Percentiles rank a stretch among this genome's conserved stretches.
Conservation (phyloP, 345 rosid species). For the Eucalyptus albens region DNA sequence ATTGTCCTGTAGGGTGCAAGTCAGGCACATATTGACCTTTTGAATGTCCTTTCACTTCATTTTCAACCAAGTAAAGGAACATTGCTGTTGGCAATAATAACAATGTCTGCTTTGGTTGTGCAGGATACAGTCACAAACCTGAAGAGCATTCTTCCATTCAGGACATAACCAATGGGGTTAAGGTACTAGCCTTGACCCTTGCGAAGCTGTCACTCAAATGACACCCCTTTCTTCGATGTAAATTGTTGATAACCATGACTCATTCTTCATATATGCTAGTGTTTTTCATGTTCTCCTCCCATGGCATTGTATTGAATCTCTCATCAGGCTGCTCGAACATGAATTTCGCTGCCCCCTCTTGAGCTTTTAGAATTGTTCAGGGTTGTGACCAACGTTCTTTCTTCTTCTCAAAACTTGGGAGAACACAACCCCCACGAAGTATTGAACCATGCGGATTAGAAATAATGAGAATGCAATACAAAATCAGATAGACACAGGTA, state of each 20-base stretch:
- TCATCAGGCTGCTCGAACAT: not conserved
- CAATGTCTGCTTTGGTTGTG: slow-evolving; percentile 1
- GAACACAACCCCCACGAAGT: not conserved
- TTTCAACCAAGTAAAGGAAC: not conserved
- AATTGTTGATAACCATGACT: not conserved
- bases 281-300: not conserved
- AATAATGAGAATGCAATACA: not conserved
- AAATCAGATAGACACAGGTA: not conserved
- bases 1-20: not conserved
- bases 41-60: not conserved
- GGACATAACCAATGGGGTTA: slow-evolving; percentile 76
- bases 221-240: not conserved
- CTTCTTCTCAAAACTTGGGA: not conserved
- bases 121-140: slow-evolving; percentile 95
- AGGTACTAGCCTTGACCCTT: slow-evolving; percentile 60
- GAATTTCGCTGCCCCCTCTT: not conserved
- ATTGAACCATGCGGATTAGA: not conserved
- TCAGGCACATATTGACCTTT: too few species aligned
- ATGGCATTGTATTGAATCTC: not conserved
- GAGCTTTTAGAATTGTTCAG: not conserved
- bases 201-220: slow-evolving; percentile 51
- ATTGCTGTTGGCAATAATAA: not conserved
- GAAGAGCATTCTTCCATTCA: slow-evolving; percentile 65
- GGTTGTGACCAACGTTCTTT: not conserved
- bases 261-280: not conserved